phyloP scores from a whole-genome alignment of 2,329 filamentous ascomycete species.

The Xylaria sp. region DNA sequence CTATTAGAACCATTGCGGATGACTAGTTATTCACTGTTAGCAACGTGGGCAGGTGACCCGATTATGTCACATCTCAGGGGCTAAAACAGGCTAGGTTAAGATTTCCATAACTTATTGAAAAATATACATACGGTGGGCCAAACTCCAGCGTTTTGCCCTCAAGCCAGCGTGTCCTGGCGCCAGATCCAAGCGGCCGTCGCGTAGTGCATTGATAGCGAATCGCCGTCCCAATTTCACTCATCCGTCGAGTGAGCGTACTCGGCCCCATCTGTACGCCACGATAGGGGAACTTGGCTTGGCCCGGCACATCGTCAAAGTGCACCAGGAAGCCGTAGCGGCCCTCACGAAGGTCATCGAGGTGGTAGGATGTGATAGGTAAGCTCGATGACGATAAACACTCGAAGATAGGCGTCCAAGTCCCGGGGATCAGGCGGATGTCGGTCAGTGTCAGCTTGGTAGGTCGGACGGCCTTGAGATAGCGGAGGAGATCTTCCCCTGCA shows the following conservation, averaged over 20 bases:
- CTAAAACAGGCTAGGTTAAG: too few species aligned
- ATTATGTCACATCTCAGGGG: too few species aligned
- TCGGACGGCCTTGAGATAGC: constrained; percentile 5
- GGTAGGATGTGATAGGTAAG: not conserved
- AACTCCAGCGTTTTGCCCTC: not conserved
- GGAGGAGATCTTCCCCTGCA: not conserved
- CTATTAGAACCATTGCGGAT: too few species aligned
- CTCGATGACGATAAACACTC: not conserved
- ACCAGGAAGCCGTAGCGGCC: not conserved
- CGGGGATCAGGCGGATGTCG: not conserved
- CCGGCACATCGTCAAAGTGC: constrained; percentile 2
- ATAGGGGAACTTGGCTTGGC: not conserved
- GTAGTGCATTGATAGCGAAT: not conserved
- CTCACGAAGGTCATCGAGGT: constrained; percentile 7
- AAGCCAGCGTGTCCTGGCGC: not conserved
- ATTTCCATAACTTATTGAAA: too few species aligned
- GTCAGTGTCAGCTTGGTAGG: not conserved
- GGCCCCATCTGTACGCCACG: not conserved
- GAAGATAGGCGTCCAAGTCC: constrained; percentile 4
- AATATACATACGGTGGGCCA: not conserved
- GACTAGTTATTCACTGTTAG: too few species aligned
- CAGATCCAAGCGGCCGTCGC: not conserved
- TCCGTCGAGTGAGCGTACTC: not conserved
- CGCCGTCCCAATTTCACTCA: not conserved
- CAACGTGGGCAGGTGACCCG: too few species aligned